A percentile compares a stretch with the other conserved stretches of the same genome.
These are phyloP conservation scores for Penicillium antarcticum DNA, from an alignment of 495 filamentous ascomycete genomes.

Conservation along the genomic window DNA sequence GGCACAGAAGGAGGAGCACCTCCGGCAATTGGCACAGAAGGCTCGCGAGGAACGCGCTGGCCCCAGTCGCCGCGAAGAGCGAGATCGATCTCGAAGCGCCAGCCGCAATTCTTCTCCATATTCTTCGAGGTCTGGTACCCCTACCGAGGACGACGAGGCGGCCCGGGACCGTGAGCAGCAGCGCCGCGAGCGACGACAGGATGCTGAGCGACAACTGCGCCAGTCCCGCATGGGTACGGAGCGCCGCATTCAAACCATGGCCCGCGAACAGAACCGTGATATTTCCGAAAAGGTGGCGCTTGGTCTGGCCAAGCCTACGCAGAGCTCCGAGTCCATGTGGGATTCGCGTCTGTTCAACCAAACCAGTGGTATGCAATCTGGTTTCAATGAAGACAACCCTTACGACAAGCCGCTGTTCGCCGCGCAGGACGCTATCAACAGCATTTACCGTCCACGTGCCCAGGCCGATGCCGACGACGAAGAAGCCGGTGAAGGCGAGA, in stretches of 20 bases:
- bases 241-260: slow-evolving; percentile 82
- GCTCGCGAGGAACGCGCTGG: slow-evolving; percentile 75
- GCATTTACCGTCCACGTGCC: slow-evolving; percentile 84
- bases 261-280: slow-evolving; percentile 92
- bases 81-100: slow-evolving; percentile 43
- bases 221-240: slow-evolving; percentile 96
- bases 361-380: slow-evolving; percentile 78
- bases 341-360: slow-evolving; percentile 96
- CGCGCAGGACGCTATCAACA: slow-evolving; percentile 91
- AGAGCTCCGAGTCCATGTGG: slow-evolving; percentile 88
- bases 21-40: slow-evolving; percentile 85
- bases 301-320: slow-evolving; percentile 90
- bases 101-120: slow-evolving; percentile 55
- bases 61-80: slow-evolving; percentile 44
- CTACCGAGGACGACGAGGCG: slow-evolving; percentile 64
- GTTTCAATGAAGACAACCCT: slow-evolving; percentile 96
- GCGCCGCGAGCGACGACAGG: slow-evolving; percentile 72
- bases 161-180: slow-evolving; percentile 70
- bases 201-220: slow-evolving; percentile 83
- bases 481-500: slow-evolving; percentile 76
- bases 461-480: slow-evolving; percentile 68
- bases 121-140: slow-evolving; percentile 51
- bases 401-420: slow-evolving; percentile 98
- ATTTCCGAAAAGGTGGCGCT: slow-evolving; percentile 97
- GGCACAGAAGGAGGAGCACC: slow-evolving; percentile 84